Evolutionary conservation across 352 stramenopile genomes (phyloP), one percentile per base, ranked within the genome.

Genomic region (Pythium aristosporum): DNA sequence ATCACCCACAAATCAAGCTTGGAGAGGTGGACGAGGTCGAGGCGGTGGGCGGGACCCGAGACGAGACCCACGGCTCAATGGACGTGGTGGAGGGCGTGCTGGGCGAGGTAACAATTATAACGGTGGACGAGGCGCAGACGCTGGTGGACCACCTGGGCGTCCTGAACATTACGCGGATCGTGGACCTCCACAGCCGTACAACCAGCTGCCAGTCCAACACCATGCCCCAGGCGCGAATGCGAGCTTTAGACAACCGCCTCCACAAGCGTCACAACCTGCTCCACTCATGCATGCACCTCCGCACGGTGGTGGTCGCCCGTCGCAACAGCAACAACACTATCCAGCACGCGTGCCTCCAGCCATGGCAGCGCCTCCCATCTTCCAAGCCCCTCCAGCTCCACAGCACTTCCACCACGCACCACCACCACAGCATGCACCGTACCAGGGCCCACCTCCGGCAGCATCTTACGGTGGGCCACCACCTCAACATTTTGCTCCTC

Each of bases 1-100:
- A 16, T 65, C 63, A 12, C 63, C 63, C 1, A 64, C 56, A 15
- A 68, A 68, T 41, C 46, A 57, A n/a, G 44, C 43, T 16, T 62
- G 53, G 36, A 53, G 54, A 32, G 62, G 62, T 32, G 62, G 63
- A 0, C 41, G 55, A 57, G 63, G 63, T 20, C 36, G 53, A 52
- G 61, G 63, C 39, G 63, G 49, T 42, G 51, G 43, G 1, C 41
- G 63, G 5, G 57, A 61, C 16, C 10, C 41, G 5, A 49, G 43
- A 44, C 41, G 57, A 44, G 63, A 65, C 39, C 56, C 56, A 11
- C 63, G 63, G 4, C 37, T 70, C 2, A 51, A 51, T 46, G 56
- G 56, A 21, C 55, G 56, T 21, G 56, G 49, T 44, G 62, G 55
- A 8, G 52, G 61, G n/a, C 34, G 51, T 43, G 52, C 52, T 3